These are phyloP conservation scores for Betula pendula DNA, from an alignment of 306 rosid genomes.

Conservation along the genomic window DNA sequence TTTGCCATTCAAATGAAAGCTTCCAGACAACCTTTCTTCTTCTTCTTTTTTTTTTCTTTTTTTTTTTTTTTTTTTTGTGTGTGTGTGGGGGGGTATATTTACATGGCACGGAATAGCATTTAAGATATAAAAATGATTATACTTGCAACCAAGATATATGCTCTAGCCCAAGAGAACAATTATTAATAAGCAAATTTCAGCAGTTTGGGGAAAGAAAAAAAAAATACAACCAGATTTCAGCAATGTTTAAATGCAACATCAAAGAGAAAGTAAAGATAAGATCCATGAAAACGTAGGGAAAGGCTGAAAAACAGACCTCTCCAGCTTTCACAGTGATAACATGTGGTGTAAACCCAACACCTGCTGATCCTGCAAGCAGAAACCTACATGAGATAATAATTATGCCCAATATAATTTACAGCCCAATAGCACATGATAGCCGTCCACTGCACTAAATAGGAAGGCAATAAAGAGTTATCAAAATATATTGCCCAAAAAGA, in stretches of 20 bases:
- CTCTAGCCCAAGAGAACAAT: background rate
- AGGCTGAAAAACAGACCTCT: conserved; percentile 45
- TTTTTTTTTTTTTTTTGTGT: too few species aligned
- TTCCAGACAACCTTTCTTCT: background rate
- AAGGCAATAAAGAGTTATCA: background rate
- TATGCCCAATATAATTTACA: background rate
- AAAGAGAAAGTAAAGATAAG: background rate
- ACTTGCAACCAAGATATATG: background rate
- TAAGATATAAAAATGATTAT: background rate
- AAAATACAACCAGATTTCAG: background rate
- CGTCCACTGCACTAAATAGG: background rate
- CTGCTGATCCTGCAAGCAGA: conserved; percentile 49
- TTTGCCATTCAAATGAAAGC: background rate
- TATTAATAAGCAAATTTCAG: background rate
- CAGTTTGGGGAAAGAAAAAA: background rate
- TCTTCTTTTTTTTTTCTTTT: too few species aligned
- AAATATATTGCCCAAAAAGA: background rate
- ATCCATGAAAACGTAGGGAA: background rate
- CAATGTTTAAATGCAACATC: conserved; percentile 5
- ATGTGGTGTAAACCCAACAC: conserved; percentile 52
- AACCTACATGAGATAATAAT: conserved; percentile 10
- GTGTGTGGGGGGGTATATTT: background rate
- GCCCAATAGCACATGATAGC: background rate
- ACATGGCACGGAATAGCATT: background rate
- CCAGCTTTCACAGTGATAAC: conserved; percentile 69